Conservation (phyloP, 768 basidiomycete species). For the Tubosaeta brunneosetosa region DNA sequence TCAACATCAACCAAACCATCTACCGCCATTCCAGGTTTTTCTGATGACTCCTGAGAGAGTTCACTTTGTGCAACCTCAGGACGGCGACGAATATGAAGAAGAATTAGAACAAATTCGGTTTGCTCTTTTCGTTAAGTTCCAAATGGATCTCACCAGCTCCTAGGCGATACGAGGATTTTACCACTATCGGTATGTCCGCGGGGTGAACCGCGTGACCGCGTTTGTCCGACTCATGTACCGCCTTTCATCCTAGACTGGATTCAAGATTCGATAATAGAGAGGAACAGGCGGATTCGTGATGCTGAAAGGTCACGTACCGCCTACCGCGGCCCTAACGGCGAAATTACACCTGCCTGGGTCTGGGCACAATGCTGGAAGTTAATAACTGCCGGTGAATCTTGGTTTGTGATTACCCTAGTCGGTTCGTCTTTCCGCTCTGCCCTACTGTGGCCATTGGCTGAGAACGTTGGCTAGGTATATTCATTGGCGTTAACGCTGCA, state of each 20-base stretch:
- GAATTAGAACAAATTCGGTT: constrained; percentile 67
- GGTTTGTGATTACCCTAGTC: constrained; percentile 87
- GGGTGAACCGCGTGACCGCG: constrained; percentile 7
- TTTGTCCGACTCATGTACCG: constrained; percentile 12
- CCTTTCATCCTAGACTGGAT: constrained; percentile 74
- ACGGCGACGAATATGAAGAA: constrained; percentile 49
- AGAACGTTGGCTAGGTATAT: constrained; percentile 53
- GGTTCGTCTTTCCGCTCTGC: constrained; percentile 51
- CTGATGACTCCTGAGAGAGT: constrained; percentile 21
- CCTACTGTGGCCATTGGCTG: neutral
- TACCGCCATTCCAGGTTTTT: neutral
- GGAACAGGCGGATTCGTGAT: constrained; percentile 68
- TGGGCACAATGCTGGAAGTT: constrained; percentile 58
- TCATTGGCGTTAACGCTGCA: constrained; percentile 92
- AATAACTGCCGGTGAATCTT: constrained; percentile 75
- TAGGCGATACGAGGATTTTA: constrained; percentile 93
- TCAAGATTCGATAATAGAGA: constrained; percentile 88
- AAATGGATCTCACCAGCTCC: constrained; percentile 12
- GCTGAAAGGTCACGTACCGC: constrained; percentile 38
- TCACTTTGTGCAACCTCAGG: constrained; percentile 22
- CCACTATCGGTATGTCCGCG: constrained; percentile 72
- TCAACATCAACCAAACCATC: neutral
- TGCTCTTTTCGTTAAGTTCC: constrained; percentile 7
- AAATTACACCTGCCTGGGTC: constrained; percentile 51
- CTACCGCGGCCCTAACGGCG: constrained; percentile 46